Conservation (phyloP, 2,329 filamentous ascomycete genomes). For the Colletotrichum acutatum region DNA sequence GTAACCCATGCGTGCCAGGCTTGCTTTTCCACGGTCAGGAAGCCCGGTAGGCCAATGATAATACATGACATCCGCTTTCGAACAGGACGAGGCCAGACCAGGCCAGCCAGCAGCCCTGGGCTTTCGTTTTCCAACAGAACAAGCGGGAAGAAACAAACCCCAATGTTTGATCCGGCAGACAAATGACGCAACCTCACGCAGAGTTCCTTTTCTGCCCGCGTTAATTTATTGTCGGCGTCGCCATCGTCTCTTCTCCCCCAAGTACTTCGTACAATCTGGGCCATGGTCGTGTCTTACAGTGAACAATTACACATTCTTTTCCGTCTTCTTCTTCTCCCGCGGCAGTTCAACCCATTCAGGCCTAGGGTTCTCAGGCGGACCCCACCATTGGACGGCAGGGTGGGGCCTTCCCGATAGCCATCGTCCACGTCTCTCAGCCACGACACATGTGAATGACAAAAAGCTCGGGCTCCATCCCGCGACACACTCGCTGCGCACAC, state of each 20-base stretch:
- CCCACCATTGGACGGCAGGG: slow-evolving; percentile 25
- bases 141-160: neutral
- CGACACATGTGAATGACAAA: slow-evolving; percentile 36
- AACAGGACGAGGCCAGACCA: neutral
- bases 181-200: slow-evolving; percentile 17
- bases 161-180: neutral
- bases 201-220: slow-evolving; percentile 9
- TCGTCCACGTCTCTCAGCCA: slow-evolving; percentile 14
- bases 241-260: neutral
- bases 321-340: neutral
- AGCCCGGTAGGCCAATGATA: neutral
- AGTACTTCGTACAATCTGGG: neutral
- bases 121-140: slow-evolving; percentile 12
- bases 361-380: neutral
- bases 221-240: slow-evolving; percentile 1
- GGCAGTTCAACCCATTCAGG: slow-evolving; percentile 6
- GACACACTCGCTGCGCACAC: neutral
- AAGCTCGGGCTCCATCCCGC: neutral
- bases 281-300: slow-evolving; percentile 17
- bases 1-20: neutral
- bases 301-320: slow-evolving; percentile 31
- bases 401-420: slow-evolving; percentile 24
- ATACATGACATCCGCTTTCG: neutral
- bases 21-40: neutral
- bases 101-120: neutral